Evolutionary conservation across 495 filamentous ascomycete species (phyloP), one percentile per base, ranked within the genome.

Genomic region (Cercophora samala): DNA sequence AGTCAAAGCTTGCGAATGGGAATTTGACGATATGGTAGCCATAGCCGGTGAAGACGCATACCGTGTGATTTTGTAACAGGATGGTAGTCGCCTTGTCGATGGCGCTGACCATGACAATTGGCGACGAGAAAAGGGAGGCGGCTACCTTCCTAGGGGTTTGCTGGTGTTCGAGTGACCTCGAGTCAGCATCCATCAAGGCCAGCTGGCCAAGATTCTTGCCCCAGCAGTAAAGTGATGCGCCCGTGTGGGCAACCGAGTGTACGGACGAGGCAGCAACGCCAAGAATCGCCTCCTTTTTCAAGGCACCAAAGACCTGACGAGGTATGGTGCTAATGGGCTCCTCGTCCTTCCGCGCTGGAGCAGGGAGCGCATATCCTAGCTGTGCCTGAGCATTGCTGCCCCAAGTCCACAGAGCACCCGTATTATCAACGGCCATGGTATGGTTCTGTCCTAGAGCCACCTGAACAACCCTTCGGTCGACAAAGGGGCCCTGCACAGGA

Each of bases 151-250:
- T 86, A 15, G 95, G 96, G 1, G 85, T 90, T 15, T 83, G 83
- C 75, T 99, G 95, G 19, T 87, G 79, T 66, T 93, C 91, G 18
- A 97, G 86, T 0, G 93, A 96, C 21, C 92, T 88, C 52, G 96
- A 93, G 77, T 98, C 94, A 15, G 95, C 93, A 74, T 97, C 96
- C 73, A 97, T 90, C 55, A 99, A 81, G 4, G 95, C 96, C 58
- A 99, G 85, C 70, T 99, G 95, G 23, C 95, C 95, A 69, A 96
- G 87, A 69, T 98, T 99, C 76, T 95, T 97, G 21, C 95, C 95
- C 82, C 96, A 99, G 4, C 92, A 96, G 74, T 90, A 99, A 5
- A 99, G 80, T 23, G 93, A 92, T 2, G 87, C 84, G 1, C 82
- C 81, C 4, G 91, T 97, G 71, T 95, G 90, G 4, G 91, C 92